Evolutionary conservation across 768 basidiomycete genomes (phyloP), one percentile per base, ranked within the genome.

Genomic region (Psilocybe subaeruginosa): DNA sequence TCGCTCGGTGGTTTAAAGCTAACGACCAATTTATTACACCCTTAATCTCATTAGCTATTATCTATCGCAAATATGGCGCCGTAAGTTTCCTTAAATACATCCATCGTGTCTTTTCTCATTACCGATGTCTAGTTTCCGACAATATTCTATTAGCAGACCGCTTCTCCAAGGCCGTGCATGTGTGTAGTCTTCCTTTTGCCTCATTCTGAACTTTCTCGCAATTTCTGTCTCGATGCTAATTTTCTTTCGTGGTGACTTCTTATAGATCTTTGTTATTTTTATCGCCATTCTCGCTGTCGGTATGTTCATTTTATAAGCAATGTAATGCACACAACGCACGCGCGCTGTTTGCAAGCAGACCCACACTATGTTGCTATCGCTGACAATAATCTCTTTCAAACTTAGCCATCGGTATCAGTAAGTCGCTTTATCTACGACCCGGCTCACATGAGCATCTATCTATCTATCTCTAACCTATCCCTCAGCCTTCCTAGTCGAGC

Each of bases 31-130:
- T n/a, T 8, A 43, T 53, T 43, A 9, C 31, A 35, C 50, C 19
- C 16, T 53, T 16, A 16, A 49, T 39, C 16, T 35, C 8, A 30
- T 14, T 41, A 75, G 74, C 17, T 69, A 69, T 39, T 75, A 75
- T 54, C 64, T 75, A n/a, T 66, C 65, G 43, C 70, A 72, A 64
- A 75, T 75, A 27, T 73, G 74, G 74, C 64, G 58, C 31, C 70
- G 74, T 75, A 52, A 50, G 72, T 61, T 5, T 8, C 4, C 33
- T 14, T 17, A 11, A 23, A 9, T 30, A 12, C 39, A 14, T 33
- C 16, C 23, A 56, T 43, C 14, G 19, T 29, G 17, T 9, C 51
- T 16, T 58, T 3, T 17, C 11, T 41, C 9, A 14, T 37, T 17
- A n/a, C 35, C 9, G 19, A 14, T 8, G 23, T 48, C 9, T 27